Evolutionary conservation across 768 basidiomycete species (phyloP).

Genomic region (Auriscalpium vulgare): DNA sequence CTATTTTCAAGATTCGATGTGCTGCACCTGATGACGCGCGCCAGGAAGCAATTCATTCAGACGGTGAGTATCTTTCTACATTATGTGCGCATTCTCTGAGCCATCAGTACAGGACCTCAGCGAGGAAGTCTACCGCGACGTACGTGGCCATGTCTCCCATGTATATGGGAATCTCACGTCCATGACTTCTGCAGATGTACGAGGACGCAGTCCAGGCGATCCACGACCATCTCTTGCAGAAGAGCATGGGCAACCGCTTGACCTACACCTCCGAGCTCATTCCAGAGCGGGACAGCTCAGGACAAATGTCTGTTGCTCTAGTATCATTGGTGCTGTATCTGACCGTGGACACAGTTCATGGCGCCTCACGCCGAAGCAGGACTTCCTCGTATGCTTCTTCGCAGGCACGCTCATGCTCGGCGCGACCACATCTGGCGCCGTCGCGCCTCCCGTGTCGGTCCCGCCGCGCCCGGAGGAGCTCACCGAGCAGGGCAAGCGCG

Average conservation of each 20-base stretch:
- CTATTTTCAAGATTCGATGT: slow-evolving; percentile 3
- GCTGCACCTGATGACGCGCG: slow-evolving; percentile 6
- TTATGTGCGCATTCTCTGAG: background rate
- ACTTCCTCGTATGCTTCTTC: slow-evolving; percentile 93
- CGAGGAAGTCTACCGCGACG: slow-evolving; percentile 71
- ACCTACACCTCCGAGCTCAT: slow-evolving; percentile 79
- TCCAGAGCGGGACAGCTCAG: slow-evolving; percentile 37
- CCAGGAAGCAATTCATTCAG: slow-evolving; percentile 71
- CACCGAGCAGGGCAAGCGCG: slow-evolving; percentile 53
- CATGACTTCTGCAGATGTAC: slow-evolving; percentile 62
- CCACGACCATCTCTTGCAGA: slow-evolving; percentile 63
- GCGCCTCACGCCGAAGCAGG: slow-evolving; percentile 81
- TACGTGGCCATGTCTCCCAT: slow-evolving; percentile 25
- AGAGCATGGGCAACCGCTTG: slow-evolving; percentile 49
- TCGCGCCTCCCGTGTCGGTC: slow-evolving; percentile 45
- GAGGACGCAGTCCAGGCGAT: slow-evolving; percentile 78
- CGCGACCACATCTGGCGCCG: slow-evolving; percentile 59
- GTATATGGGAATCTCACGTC: background rate
- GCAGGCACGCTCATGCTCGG: slow-evolving; percentile 90
- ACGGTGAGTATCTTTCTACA: slow-evolving; percentile 41
- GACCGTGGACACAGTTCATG: slow-evolving; percentile 40
- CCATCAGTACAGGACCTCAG: slow-evolving; percentile 45
- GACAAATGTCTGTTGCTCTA: slow-evolving; percentile 27
- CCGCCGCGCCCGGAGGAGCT: slow-evolving; percentile 62
- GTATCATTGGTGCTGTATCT: background rate